These are phyloP conservation scores for Neospermospora avenae DNA, from an alignment of 2,329 filamentous ascomycete species.

Conservation along the genomic window DNA sequence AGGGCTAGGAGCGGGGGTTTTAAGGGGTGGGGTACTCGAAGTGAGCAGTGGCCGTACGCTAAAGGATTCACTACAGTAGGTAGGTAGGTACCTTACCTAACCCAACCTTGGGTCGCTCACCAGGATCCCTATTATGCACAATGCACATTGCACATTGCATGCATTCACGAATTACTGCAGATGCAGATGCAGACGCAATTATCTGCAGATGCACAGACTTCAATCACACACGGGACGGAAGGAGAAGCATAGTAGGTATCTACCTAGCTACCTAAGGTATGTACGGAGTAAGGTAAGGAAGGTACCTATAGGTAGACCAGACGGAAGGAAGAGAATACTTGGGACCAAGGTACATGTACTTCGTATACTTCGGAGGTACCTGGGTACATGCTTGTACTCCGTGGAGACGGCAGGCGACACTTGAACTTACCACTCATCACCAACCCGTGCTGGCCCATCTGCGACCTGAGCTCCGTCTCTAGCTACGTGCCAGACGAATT, in stretches of 20 bases:
- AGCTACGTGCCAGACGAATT: neutral
- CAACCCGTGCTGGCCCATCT: neutral
- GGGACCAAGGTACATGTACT: neutral
- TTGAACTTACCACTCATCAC: neutral
- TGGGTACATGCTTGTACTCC: no score
- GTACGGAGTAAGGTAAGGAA: no score
- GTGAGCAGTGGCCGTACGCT: neutral
- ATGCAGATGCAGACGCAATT: neutral
- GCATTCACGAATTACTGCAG: neutral
- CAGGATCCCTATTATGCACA: neutral
- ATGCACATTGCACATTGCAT: neutral
- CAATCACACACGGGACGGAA: neutral
- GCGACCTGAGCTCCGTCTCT: neutral
- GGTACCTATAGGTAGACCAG: no score
- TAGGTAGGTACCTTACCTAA: no score
- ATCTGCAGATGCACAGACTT: neutral
- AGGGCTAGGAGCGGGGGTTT: constrained; percentile 35
- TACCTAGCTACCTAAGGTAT: no score
- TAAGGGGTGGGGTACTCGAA: neutral
- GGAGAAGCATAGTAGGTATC: no score
- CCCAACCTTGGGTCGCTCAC: neutral
- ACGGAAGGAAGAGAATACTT: neutral
- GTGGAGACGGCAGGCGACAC: no score
- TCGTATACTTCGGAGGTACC: no score
- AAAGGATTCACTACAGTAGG: neutral